A percentile compares a stretch with the other conserved stretches of the same genome.
phyloP scores from a whole-genome alignment of 768 basidiomycete genomes.

The Mycena olivaceomarginata region DNA sequence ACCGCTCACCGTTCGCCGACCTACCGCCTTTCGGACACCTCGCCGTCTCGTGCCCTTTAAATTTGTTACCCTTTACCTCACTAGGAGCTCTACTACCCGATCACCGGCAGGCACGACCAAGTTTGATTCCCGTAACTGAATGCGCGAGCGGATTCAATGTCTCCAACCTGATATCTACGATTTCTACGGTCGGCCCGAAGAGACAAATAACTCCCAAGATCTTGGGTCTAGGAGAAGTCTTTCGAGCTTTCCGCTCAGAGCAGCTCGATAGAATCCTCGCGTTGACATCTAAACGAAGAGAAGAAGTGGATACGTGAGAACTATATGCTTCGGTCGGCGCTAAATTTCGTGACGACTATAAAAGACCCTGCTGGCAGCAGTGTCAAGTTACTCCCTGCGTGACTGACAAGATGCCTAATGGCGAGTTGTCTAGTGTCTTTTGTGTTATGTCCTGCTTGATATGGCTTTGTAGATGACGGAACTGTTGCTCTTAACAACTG shows the following conservation, averaged over 20 bases:
- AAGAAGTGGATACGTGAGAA: slow-evolving; percentile 34
- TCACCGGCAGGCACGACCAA: background rate
- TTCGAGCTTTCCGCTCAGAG: background rate
- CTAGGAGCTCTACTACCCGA: background rate
- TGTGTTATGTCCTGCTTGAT: slow-evolving; percentile 11
- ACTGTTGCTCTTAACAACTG: slow-evolving; percentile 64
- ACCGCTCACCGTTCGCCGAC: background rate
- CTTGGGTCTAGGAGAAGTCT: background rate
- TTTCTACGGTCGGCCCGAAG: background rate
- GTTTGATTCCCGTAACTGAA: slow-evolving; percentile 22
- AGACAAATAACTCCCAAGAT: background rate
- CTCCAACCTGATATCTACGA: background rate
- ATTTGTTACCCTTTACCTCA: background rate
- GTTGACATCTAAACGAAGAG: slow-evolving; percentile 11
- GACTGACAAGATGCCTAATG: slow-evolving; percentile 23
- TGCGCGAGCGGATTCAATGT: background rate
- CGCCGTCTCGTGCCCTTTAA: slow-evolving; percentile 3
- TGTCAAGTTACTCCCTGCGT: background rate
- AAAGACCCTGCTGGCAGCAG: background rate
- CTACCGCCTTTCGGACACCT: no score
- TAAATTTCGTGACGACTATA: slow-evolving; percentile 22
- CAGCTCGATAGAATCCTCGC: background rate
- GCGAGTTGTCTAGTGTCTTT: slow-evolving; percentile 15
- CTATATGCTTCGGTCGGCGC: slow-evolving; percentile 15
- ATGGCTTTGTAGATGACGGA: slow-evolving; percentile 26